Conservation (phyloP, 228 moss, liverwort and hornwort genomes). For the Sphagnum fallax region DNA sequence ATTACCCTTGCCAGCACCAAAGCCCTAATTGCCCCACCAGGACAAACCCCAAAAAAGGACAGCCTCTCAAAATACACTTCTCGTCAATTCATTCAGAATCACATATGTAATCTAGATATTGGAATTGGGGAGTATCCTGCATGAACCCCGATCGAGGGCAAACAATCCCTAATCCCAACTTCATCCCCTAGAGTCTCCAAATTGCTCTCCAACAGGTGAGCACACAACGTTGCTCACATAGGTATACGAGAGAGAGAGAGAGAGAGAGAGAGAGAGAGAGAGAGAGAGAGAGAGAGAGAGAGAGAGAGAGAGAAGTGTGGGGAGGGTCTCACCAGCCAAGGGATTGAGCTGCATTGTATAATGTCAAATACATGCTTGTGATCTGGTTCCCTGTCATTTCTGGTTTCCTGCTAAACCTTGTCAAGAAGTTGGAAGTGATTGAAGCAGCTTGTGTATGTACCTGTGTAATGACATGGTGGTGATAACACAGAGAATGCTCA, state of each 20-base stretch:
- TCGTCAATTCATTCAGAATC: neutral
- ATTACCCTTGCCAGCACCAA: conserved; percentile 24
- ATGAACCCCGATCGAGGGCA: neutral
- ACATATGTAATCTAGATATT: too few relatives aligned
- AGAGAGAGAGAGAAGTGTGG: too few relatives aligned
- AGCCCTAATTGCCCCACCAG: conserved; percentile 13
- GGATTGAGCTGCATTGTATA: conserved; percentile 44
- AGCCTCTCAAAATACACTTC: neutral
- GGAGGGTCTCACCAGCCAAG: conserved; percentile 22
- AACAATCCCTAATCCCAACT: neutral
- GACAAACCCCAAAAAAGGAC: neutral
- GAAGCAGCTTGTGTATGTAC: too few relatives aligned
- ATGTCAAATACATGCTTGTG: conserved; percentile 21
- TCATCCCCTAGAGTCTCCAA: neutral
- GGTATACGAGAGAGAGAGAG: too few relatives aligned
- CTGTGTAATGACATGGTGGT: too few relatives aligned
- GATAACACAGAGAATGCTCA: too few relatives aligned
- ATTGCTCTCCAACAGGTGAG: neutral
- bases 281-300: too few relatives aligned
- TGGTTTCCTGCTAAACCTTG: neutral
- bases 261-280: too few relatives aligned
- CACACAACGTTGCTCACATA: neutral
- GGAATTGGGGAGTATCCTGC: too few relatives aligned
- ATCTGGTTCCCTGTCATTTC: conserved; percentile 6
- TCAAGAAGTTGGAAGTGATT: too few relatives aligned